Base-by-base conservation (phyloP, 2,329 filamentous ascomycete species). In the Metarhizium guizhouense region DNA sequence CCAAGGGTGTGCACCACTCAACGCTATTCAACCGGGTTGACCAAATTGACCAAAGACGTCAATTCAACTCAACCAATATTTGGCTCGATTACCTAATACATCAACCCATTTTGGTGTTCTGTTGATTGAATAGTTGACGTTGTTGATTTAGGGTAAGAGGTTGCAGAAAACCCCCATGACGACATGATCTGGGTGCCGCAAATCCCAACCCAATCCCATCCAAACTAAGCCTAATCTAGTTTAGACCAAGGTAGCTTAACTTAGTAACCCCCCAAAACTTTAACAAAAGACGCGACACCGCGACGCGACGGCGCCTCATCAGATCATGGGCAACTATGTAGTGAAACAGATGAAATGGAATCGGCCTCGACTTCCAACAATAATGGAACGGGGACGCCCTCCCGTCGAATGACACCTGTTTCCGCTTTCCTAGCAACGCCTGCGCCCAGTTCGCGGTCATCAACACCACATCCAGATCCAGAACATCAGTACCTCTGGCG, bases 81-180 rank as follows among this genome's bases (percentile, higher is more conserved):
- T n/a, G 11, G 36, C 20, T 18, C 29, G 4, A 53, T 53, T 53
- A 45, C 29, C 51, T 45, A 53, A 53, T 47, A 53, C 51, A 45
- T 53, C 51, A 53, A 53, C 45, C 38, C 51, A 53, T 45, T 45
- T 45, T 45, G 42, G 11, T 16, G 38, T 45, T 47, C n/a, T 14
- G 51, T 53, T 6, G 36, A 53, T 53, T 53, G 40, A 53, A 16
- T 32, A 32, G 51, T 53, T 53, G 40, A 53, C 36, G 40, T 53
- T 25, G 51, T 53, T 53, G 58, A 58, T 53, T 45, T 52, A 43
- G 51, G 51, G 51, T 52, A 52, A 43, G 40, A 43, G 10, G 40
- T 43, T 14, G 5, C 8, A 7, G 5, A 5, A 11, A n/a, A 43
- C 10, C 16, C 40, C 10, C 40, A 43, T 43, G 40, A 43, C 40